Base-by-base conservation (phyloP, 2,329 filamentous ascomycete species). In the Leptographium wingfieldii region DNA sequence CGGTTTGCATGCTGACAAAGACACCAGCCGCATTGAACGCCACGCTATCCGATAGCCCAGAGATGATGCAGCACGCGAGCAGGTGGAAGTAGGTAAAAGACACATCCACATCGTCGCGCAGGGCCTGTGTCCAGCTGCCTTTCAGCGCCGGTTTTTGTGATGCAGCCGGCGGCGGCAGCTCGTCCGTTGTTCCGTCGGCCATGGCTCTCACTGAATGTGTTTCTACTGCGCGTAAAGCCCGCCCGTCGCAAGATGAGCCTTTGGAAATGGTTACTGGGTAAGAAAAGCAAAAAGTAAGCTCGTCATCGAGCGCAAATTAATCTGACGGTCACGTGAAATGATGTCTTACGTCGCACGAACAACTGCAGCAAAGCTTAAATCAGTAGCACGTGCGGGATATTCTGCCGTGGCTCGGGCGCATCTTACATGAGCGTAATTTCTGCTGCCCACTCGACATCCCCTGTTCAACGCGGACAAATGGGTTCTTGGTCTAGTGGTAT, bases 1-100 rank as follows among this genome's bases (percentile, higher is more conserved):
- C 87, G 38, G 88, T 92, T 69, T 92, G 88, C 88, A 92, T 92
- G 66, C 85, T 88, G 49, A 90, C 87, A 66, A 92, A 92, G 3
- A 85, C 85, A 14, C 87, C 86, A 85, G 87, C 92, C 51, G 87
- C 86, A 60, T 84, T 86, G 55, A 88, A 86, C 2, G 87, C 84
- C 2, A 86, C 84, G 71, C 86, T 89, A 72, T 92, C 88, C 9
- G 90, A 78, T 12, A 92, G 75, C 4, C 88, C 88, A 0, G 88
- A 92, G 68, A 91, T 86, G 64, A 88, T 73, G 69, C 91, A 92
- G 72, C 86, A 90, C 33, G 82, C 73, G 4, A 92, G 74, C 48
- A 92, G 76, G 25, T 90, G 74, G 1, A 88, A 63, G 67, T 92
- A 88, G 16, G 84, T 82, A 19, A 59, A 61, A 5, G 56, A 46